Evolutionary conservation across 2,329 filamentous ascomycete genomes (phyloP).

Genomic region (Clonostachys chloroleuca): DNA sequence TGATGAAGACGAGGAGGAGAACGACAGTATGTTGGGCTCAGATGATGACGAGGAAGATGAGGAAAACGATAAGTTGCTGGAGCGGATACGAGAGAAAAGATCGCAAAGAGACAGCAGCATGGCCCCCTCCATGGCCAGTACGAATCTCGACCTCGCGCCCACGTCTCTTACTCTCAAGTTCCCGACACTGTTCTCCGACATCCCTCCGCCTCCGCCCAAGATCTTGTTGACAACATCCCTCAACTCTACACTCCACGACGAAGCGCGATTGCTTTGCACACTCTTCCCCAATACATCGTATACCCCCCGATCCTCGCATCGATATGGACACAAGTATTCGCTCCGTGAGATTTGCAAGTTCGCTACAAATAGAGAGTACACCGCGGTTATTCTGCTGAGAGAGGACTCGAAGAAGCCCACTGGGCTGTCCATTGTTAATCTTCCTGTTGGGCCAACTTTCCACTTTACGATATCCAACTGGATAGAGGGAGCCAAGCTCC

Average conservation of each 20-base stretch:
- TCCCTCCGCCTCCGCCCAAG: conserved; percentile 64
- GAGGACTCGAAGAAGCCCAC: conserved; percentile 85
- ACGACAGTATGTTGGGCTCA: conserved; percentile 77
- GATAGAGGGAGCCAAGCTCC: conserved; percentile 81
- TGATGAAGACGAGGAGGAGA: conserved; percentile 50
- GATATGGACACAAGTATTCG: conserved; percentile 85
- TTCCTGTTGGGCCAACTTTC: conserved; percentile 84
- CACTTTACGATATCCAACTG: conserved; percentile 90
- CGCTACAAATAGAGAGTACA: conserved; percentile 77
- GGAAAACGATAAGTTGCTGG: conserved; percentile 32
- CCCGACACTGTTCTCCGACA: conserved; percentile 55
- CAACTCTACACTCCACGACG: conserved; percentile 81
- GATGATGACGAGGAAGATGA: conserved; percentile 48
- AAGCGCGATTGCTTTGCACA: conserved; percentile 72
- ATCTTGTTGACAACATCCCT: conserved; percentile 88
- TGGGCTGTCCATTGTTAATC: conserved; percentile 77
- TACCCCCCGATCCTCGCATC: conserved; percentile 79
- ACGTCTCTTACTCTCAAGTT: conserved; percentile 57
- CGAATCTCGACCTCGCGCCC: conserved; percentile 60
- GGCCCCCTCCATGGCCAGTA: conserved; percentile 57
- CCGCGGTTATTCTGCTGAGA: conserved; percentile 77
- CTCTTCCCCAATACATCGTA: conserved; percentile 87
- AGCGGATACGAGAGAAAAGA: conserved; percentile 39
- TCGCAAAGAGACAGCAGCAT: conserved; percentile 42
- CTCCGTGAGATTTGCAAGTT: conserved; percentile 87